phyloP scores from a whole-genome alignment of 2,329 filamentous ascomycete genomes.

The Talaromyces atroroseus region DNA sequence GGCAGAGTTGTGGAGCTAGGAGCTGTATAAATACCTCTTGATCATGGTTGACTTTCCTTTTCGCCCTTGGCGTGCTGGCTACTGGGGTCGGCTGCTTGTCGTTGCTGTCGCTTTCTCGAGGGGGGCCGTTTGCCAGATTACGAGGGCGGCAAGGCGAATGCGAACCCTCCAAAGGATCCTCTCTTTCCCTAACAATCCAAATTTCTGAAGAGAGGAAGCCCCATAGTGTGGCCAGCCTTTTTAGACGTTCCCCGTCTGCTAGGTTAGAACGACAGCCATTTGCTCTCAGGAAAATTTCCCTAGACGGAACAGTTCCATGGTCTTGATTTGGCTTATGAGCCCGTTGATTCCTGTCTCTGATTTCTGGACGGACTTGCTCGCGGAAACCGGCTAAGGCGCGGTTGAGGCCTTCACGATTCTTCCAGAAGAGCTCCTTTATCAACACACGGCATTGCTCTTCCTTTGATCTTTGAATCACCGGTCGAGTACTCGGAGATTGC shows the following conservation, averaged over 20 bases:
- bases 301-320: constrained; percentile 20
- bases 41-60: constrained; percentile 17
- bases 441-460: constrained; percentile 9
- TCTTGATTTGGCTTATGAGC: constrained; percentile 24
- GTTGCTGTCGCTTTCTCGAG: constrained; percentile 11
- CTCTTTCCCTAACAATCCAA: constrained; percentile 24
- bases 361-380: constrained; percentile 4
- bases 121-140: constrained; percentile 14
- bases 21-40: constrained; percentile 25
- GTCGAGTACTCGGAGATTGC: constrained; percentile 8
- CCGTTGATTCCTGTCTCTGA: constrained; percentile 15
- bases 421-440: constrained; percentile 11
- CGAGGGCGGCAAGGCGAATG: constrained; percentile 8
- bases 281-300: constrained; percentile 18
- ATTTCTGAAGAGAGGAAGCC: constrained; percentile 28
- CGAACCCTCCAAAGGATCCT: constrained; percentile 11
- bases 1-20: constrained; percentile 19
- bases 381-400: constrained; percentile 6
- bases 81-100: constrained; percentile 4
- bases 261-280: constrained; percentile 15
- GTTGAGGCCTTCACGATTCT: neutral
- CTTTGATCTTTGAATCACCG: constrained; percentile 5
- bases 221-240: constrained; percentile 25
- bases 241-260: constrained; percentile 18
- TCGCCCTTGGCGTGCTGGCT: constrained; percentile 6